These are phyloP conservation scores for Ligustrum vulgare DNA, from an alignment of 257 asterid genomes.

Conservation along the genomic window DNA sequence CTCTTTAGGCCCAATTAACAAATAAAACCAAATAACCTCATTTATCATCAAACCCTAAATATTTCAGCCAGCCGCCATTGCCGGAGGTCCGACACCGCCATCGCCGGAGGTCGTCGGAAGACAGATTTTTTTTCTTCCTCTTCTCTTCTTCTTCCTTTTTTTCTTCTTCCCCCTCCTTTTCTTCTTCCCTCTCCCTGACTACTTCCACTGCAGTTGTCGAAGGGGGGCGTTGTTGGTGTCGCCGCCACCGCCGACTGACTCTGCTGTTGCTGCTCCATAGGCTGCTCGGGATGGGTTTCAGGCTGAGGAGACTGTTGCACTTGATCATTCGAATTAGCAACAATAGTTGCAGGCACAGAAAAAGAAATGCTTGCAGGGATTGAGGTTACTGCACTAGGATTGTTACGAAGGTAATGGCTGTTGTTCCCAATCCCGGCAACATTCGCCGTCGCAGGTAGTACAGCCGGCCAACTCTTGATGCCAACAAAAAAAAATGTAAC, in stretches of 20 bases:
- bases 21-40: no score
- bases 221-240: constrained; percentile 27
- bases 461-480: constrained; percentile 36
- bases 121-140: no score
- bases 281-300: constrained; percentile 17
- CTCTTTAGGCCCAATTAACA: no score
- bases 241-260: constrained; percentile 26
- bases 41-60: no score
- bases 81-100: no score
- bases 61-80: no score
- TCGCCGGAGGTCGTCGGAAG: no score
- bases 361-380: constrained; percentile 27
- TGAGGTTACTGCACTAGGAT: constrained; percentile 6
- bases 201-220: constrained; percentile 23
- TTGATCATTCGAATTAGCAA: constrained; percentile 4
- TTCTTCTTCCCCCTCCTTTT: no score
- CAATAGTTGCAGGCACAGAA: constrained; percentile 14
- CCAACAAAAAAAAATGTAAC: no score
- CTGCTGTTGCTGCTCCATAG: constrained; percentile 31
- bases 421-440: constrained; percentile 16
- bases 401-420: constrained; percentile 21
- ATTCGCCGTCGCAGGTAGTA: background rate
- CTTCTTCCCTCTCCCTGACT: constrained; percentile 49
- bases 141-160: no score
- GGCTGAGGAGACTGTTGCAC: constrained; percentile 14